Conservation (phyloP, 257 asterid species). For the Solanum appendiculatum region DNA sequence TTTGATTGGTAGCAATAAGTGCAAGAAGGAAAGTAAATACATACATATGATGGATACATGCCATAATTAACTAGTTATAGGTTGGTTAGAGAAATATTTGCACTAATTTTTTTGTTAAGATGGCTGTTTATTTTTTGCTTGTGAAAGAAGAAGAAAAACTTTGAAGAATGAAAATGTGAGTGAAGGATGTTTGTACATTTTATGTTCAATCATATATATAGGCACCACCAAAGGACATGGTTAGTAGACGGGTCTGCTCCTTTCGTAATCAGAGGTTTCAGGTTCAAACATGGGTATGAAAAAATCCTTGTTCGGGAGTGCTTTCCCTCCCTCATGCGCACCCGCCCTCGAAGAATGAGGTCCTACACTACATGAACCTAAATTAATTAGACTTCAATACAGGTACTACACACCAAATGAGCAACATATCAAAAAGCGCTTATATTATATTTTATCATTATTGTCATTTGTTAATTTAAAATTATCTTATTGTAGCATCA, state of each 20-base stretch:
- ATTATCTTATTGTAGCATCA: not conserved
- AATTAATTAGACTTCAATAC: not conserved
- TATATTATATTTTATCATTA: not conserved
- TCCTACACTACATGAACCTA: not conserved
- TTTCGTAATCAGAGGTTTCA: not conserved
- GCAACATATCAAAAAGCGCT: not conserved
- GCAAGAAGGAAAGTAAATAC: constrained; percentile 25
- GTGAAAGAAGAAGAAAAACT: not conserved
- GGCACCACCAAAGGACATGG: not conserved
- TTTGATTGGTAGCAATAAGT: constrained; percentile 3
- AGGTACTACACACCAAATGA: not conserved
- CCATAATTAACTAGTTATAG: constrained; percentile 15
- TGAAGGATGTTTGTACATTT: not conserved
- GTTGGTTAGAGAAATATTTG: not conserved
- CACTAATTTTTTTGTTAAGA: not conserved
- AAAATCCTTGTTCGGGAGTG: not conserved
- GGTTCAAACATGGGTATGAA: not conserved
- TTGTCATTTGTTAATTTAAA: not conserved
- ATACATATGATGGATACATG: constrained; percentile 9
- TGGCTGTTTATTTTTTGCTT: not conserved
- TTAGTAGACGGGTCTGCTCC: not conserved
- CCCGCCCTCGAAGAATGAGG: not conserved
- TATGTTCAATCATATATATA: not conserved
- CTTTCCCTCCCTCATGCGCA: not conserved
- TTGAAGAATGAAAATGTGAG: not conserved